Base-by-base conservation (phyloP, 257 asterid species). In the Solanum chiquidenum region DNA sequence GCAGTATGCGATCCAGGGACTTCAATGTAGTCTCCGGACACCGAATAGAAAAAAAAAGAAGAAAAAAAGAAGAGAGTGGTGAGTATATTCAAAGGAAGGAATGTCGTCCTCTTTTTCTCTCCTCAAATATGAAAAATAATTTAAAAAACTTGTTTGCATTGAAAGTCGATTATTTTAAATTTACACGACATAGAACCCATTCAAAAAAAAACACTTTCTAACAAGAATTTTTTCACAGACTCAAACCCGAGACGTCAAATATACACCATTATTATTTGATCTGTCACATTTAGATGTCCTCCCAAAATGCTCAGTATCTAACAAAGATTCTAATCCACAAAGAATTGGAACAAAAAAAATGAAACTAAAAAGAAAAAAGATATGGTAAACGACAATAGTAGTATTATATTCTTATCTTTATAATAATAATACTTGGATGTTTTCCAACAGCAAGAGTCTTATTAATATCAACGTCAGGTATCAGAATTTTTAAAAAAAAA, bases 381-480 rank as follows among this genome's bases (percentile, higher is more conserved):
- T 20, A 55, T 5, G 64, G 66, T 42, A 44, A 44, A 79, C 84
- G 64, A 77, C 62, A 42, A 77, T 27, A 77, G 20, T 42, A 77
- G 33, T 42, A 77, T 40, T 77, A 42, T 77, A 42, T 42, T 38
- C 23, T 58, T 58, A 7, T 55, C 5, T 4, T 40, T 52, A 18
- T 52, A 11, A 1, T 11, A 11, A 1, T 11, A 16, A 52, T 16
- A 52, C 20, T 14, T 7, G 0, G 12, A 23, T 74, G 44, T 1
- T 5, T 42, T 23, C 38, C 40, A 27, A 27, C 66, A 79, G 5
- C 58, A 79, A 27, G 60, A 16, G 27, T 49, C 11, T 9, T 49
- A 18, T 82, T 82, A 82, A 82, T 10, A 82, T 29, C 44, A 82
- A 29, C 44, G 69, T 49, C 69, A 49, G 85, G 85, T 31, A 46